Percentiles rank a stretch among this genome's conserved stretches.
phyloP scores from a whole-genome alignment of 2,329 filamentous ascomycete species.

The Fusarium gaditjirri region DNA sequence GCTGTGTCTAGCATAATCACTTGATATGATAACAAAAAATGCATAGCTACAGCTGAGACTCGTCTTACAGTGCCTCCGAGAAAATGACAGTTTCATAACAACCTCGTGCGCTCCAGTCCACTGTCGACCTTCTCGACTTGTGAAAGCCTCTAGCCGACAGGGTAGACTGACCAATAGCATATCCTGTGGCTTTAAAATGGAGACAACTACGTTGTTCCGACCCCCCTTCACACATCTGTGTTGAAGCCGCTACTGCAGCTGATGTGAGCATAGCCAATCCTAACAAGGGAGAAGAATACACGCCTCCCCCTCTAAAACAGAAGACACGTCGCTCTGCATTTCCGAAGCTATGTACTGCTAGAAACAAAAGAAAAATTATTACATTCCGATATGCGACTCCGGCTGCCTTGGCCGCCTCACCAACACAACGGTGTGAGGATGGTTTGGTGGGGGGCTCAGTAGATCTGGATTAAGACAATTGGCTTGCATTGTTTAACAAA shows the following conservation, averaged over 20 bases:
- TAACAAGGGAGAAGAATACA: neutral
- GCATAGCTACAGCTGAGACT: fast-evolving
- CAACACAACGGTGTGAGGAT: neutral
- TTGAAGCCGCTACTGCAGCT: neutral
- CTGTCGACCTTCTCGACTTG: neutral
- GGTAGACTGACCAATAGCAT: neutral
- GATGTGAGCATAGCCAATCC: neutral
- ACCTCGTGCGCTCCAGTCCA: fast-evolving
- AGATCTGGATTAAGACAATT: neutral
- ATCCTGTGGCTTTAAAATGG: fast-evolving
- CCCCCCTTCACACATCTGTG: neutral
- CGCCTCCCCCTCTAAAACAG: neutral
- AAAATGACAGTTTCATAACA: neutral
- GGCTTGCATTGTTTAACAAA: neutral
- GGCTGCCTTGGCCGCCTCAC: neutral
- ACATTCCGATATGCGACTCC: no score
- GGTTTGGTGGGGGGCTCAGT: fast-evolving
- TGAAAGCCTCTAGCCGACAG: no score
- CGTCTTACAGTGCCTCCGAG: fast-evolving
- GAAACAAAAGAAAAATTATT: no score
- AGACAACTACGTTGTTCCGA: neutral
- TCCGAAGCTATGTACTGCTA: no score
- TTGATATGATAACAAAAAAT: fast-evolving
- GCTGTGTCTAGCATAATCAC: neutral
- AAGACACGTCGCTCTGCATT: neutral